These are phyloP conservation scores for Plasmodium chabaudi DNA, from an alignment of 169 alveolate species.

Conservation along the genomic window DNA sequence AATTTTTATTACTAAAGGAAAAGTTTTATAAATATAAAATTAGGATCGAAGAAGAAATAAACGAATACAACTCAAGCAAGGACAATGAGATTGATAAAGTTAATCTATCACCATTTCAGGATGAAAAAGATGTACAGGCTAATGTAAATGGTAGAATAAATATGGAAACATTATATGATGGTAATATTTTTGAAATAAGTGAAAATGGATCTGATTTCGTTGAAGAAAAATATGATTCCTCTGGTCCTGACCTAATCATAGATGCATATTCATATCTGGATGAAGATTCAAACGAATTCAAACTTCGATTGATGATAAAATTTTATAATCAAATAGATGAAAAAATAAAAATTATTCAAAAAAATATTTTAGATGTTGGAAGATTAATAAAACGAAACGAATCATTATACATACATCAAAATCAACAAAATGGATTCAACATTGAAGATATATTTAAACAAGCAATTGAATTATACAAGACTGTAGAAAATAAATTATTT, in stretches of 20 bases:
- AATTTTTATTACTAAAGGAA: slow-evolving; percentile 51
- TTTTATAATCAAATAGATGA: slow-evolving; percentile 20
- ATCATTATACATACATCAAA: neutral
- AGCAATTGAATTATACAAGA: slow-evolving; percentile 12
- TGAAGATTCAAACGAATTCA: slow-evolving; percentile 47
- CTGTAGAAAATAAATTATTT: slow-evolving; percentile 11
- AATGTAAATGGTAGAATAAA: too few relatives aligned
- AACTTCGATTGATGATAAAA: slow-evolving; percentile 29
- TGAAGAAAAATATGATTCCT: too few relatives aligned
- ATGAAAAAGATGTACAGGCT: too few relatives aligned
- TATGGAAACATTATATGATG: too few relatives aligned
- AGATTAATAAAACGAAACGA: slow-evolving; percentile 9
- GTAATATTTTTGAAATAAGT: too few relatives aligned
- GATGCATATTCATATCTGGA: too few relatives aligned
- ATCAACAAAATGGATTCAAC: slow-evolving; percentile 2
- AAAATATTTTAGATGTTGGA: slow-evolving; percentile 38
- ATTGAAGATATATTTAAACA: slow-evolving; percentile 31
- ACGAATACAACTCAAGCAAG: neutral
- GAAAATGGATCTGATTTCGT: too few relatives aligned
- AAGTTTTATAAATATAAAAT: slow-evolving; percentile 36
- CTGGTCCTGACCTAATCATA: too few relatives aligned
- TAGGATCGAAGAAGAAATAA: slow-evolving; percentile 28
- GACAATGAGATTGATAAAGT: neutral
- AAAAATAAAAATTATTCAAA: slow-evolving; percentile 20
- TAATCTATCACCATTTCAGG: neutral